A percentile compares a stretch with the other conserved stretches of the same genome.
phyloP scores from a whole-genome alignment of 331 rosid genomes.

The Rosa hybrid region DNA sequence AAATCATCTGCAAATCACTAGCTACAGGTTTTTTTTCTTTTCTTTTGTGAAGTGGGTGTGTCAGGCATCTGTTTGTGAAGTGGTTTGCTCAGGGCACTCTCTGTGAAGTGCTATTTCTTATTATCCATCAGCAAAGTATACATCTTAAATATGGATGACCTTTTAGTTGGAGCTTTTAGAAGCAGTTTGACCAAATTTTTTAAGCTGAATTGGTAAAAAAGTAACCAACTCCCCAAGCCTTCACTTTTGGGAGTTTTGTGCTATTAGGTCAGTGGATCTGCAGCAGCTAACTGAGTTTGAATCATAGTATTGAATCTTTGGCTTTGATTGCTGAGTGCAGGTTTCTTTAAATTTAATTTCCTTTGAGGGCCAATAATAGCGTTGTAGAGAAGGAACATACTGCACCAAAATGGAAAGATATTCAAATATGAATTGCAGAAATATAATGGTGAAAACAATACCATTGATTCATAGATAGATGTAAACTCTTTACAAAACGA shows the following conservation, averaged over 20 bases:
- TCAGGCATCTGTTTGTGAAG: not conserved
- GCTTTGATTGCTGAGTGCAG: not conserved
- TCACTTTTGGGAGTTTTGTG: not conserved
- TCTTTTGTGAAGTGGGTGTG: not conserved
- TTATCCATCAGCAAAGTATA: not conserved
- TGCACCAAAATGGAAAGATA: not conserved
- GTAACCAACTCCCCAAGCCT: not conserved
- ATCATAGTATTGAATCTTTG: not conserved
- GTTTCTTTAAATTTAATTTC: not conserved
- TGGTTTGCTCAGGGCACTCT: slow-evolving; percentile 5
- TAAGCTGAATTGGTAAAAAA: not conserved
- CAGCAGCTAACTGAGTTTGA: not conserved
- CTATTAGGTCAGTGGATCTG: not conserved
- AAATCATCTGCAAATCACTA: not conserved
- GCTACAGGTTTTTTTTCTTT: not conserved
- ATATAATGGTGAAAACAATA: not conserved
- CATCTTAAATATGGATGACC: not conserved
- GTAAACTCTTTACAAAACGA: not conserved
- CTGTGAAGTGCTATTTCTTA: slow-evolving; percentile 1
- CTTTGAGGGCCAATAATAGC: not conserved
- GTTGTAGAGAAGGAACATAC: not conserved
- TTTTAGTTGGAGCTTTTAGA: not conserved
- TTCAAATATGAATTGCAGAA: not conserved
- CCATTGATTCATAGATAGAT: not conserved
- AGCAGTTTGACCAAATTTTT: slow-evolving; percentile 15